These are phyloP conservation scores for Amanita pallidorosea DNA, from an alignment of 768 basidiomycete genomes.

Conservation along the genomic window DNA sequence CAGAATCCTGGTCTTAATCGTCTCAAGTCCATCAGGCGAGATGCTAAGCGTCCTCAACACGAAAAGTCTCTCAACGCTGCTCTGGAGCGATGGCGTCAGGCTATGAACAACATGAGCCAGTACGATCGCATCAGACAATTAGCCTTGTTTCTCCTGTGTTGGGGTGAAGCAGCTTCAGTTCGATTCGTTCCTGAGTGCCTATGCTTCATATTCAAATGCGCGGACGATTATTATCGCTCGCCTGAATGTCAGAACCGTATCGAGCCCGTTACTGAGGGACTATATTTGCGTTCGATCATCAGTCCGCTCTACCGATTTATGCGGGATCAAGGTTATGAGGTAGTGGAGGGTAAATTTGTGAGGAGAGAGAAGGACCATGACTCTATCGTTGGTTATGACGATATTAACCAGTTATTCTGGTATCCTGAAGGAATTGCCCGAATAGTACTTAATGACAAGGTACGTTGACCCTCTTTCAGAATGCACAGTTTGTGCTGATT, in stretches of 20 bases:
- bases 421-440: slow-evolving; percentile 97
- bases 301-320: slow-evolving; percentile 96
- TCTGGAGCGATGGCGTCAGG: slow-evolving; percentile 88
- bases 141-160: slow-evolving; percentile 88
- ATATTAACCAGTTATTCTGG: slow-evolving; percentile 99
- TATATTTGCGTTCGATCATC: slow-evolving; percentile 85
- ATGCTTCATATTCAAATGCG: slow-evolving; percentile 99
- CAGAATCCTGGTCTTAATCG: slow-evolving; percentile 88
- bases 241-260: slow-evolving; percentile 93
- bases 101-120: slow-evolving; percentile 98
- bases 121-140: slow-evolving; percentile 96
- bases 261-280: slow-evolving; percentile 88
- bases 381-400: slow-evolving; percentile 95
- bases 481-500: not conserved
- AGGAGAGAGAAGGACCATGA: slow-evolving; percentile 89
- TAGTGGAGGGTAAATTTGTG: slow-evolving; percentile 90
- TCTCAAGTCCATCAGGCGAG: slow-evolving; percentile 54
- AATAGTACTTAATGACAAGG: slow-evolving; percentile 85
- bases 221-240: slow-evolving; percentile 98
- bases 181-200: slow-evolving; percentile 94
- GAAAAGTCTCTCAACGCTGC: slow-evolving; percentile 70
- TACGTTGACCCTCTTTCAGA: slow-evolving; percentile 17
- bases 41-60: slow-evolving; percentile 38
- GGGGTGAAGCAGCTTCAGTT: slow-evolving; percentile 98
- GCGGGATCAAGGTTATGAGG: slow-evolving; percentile 95